Percentiles rank a stretch among this genome's conserved stretches.
phyloP scores from a whole-genome alignment of 176 grass and related monocot genomes.

The Pontederia paniculata region DNA sequence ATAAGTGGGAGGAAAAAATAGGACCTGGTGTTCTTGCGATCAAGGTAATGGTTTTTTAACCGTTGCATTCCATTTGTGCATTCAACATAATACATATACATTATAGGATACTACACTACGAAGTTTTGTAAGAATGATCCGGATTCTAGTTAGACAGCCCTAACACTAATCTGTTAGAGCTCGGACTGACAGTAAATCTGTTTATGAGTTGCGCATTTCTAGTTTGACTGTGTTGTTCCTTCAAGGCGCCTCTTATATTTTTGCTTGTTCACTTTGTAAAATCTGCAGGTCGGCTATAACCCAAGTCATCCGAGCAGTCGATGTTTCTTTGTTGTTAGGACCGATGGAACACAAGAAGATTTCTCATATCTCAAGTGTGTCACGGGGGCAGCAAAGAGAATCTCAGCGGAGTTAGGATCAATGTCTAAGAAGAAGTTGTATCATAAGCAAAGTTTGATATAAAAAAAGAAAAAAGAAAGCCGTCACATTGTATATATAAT shows the following conservation, averaged over 20 bases:
- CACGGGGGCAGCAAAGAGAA: conserved; percentile 23
- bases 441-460: neutral
- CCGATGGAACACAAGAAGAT: conserved; percentile 20
- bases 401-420: conserved; percentile 25
- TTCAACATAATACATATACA: neutral
- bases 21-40: conserved; percentile 32
- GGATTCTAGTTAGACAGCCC: too few relatives aligned
- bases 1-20: conserved; percentile 25
- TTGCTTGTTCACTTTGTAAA: neutral
- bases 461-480: neutral
- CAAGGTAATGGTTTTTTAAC: conserved; percentile 27
- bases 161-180: too few relatives aligned
- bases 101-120: neutral
- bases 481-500: neutral
- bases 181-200: too few relatives aligned
- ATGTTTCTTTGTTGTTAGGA: conserved; percentile 32
- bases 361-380: conserved; percentile 47
- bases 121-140: too few relatives aligned
- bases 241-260: neutral
- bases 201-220: too few relatives aligned
- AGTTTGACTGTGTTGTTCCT: neutral
- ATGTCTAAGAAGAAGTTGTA: conserved; percentile 21
- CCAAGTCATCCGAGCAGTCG: conserved; percentile 12
- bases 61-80: neutral
- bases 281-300: conserved; percentile 29